Percentiles rank a stretch among this genome's conserved stretches.
These are phyloP conservation scores for Mucuna pruriens DNA, from an alignment of 306 rosid species.

Conservation along the genomic window DNA sequence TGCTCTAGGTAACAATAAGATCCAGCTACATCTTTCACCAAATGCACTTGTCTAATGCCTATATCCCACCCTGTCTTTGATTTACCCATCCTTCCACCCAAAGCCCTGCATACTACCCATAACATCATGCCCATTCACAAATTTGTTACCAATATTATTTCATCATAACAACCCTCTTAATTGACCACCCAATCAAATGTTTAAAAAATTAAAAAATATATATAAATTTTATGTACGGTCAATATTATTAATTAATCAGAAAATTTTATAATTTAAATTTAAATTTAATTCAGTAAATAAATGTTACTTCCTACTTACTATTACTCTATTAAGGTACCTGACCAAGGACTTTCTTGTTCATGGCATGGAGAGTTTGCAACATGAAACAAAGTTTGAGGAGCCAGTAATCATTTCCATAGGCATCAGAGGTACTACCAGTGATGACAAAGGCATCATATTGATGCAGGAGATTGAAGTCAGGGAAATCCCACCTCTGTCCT, in stretches of 20 bases:
- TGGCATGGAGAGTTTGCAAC: constrained; percentile 60
- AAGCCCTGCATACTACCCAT: constrained; percentile 72
- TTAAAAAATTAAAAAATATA: not conserved
- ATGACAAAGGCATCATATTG: constrained; percentile 68
- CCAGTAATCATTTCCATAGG: constrained; percentile 67
- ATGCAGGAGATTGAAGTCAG: constrained; percentile 49
- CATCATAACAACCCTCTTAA: not conserved
- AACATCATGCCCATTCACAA: not conserved
- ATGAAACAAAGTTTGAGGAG: constrained; percentile 63
- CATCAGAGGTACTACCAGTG: constrained; percentile 68
- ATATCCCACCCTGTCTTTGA: constrained; percentile 71
- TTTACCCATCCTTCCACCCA: constrained; percentile 73
- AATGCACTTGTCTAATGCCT: constrained; percentile 58
- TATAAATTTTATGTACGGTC: no score
- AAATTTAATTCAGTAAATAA: no score
- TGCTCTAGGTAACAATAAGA: constrained; percentile 24
- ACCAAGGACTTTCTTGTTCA: constrained; percentile 75
- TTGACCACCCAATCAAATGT: not conserved
- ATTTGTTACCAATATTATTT: not conserved
- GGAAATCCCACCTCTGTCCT: constrained; percentile 75
- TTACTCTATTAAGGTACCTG: no score
- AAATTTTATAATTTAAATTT: no score
- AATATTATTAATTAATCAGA: no score
- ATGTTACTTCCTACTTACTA: no score
- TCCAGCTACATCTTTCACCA: constrained; percentile 45